Conservation (phyloP, 805 yeast species). For the Myxozyma lipomycoides region DNA sequence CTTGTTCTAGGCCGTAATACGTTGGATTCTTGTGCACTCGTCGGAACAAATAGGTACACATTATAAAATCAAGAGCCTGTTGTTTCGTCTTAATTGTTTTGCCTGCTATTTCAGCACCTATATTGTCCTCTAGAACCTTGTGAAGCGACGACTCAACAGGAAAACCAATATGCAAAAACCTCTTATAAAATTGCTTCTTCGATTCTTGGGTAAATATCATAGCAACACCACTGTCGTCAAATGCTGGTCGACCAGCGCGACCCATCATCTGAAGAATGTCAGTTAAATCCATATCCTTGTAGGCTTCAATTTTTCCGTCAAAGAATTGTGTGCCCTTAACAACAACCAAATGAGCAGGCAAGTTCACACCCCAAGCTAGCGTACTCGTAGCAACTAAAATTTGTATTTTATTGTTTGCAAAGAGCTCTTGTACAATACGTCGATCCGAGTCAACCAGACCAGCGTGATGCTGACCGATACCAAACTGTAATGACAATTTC, state of each 20-base stretch:
- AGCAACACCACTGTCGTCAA: slow-evolving; percentile 72
- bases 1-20: slow-evolving; percentile 70
- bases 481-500: slow-evolving; percentile 66
- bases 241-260: slow-evolving; percentile 79
- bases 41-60: slow-evolving; percentile 72
- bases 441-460: slow-evolving; percentile 74
- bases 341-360: slow-evolving; percentile 75
- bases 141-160: slow-evolving; percentile 80
- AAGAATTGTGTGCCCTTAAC: slow-evolving; percentile 72
- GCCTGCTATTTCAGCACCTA: slow-evolving; percentile 75
- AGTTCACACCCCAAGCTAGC: slow-evolving; percentile 81
- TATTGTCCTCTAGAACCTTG: slow-evolving; percentile 69
- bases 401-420: slow-evolving; percentile 67
- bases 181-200: slow-evolving; percentile 71
- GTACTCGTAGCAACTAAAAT: slow-evolving; percentile 76
- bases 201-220: slow-evolving; percentile 72
- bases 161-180: slow-evolving; percentile 71
- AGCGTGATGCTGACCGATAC: slow-evolving; percentile 79
- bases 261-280: slow-evolving; percentile 85
- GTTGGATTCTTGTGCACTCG: slow-evolving; percentile 75
- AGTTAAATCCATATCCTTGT: slow-evolving; percentile 76
- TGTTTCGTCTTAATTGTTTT: slow-evolving; percentile 63
- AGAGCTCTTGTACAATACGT: slow-evolving; percentile 62
- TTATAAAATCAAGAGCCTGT: slow-evolving; percentile 68
- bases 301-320: slow-evolving; percentile 56